Base-by-base conservation (phyloP, 2,329 filamentous ascomycete species). In the Phyllosticta ampelicida region DNA sequence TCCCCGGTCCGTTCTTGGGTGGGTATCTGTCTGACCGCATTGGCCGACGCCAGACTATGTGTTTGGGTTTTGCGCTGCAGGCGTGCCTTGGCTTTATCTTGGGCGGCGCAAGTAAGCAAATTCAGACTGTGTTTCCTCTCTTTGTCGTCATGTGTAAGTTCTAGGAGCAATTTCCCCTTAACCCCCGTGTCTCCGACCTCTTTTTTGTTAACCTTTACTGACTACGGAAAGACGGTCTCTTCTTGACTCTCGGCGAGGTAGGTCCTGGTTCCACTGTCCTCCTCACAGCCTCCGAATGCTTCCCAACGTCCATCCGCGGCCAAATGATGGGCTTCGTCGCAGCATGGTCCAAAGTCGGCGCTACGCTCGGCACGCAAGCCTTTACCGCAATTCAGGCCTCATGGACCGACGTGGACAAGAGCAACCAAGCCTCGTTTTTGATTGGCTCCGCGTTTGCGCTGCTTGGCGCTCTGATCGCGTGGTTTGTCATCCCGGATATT, bases 401-500 rank as follows among this genome's bases (percentile, higher is more conserved):
- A 2, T 66, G 64, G 30, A 59, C 60, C 8, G 62, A 65, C 48
- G 60, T 62, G 10, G 64, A 64, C 4, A 67, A 65, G 0, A 66
- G 66, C 18, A 65, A 67, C 56, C 65, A 67, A 48, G 65, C 63
- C 1, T 63, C 63, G 3, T 67, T 67, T 44, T 55, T 67, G 6
- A 63, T 67, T 20, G 65, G 65, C 10, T 64, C 63, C 13, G 64
- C 61, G 9, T 67, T 67, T 52, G 63, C 65, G n/a, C 63, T 65
- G 19, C 48, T 67, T 21, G 65, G 65, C 5, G 61, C 61, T 26
- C 58, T 65, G 5, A 61, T 63, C n/a, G 65, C 65, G 1, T 66
- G 63, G 64, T 67, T 66, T 23, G 60, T 71, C 48, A 67, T 72
- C 9, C 69, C 66, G 11, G 65, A 64, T 36, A 54, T 64, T 9